Evolutionary conservation across 148 eudicot genomes (phyloP).

Genomic region (Cornus kousa): DNA sequence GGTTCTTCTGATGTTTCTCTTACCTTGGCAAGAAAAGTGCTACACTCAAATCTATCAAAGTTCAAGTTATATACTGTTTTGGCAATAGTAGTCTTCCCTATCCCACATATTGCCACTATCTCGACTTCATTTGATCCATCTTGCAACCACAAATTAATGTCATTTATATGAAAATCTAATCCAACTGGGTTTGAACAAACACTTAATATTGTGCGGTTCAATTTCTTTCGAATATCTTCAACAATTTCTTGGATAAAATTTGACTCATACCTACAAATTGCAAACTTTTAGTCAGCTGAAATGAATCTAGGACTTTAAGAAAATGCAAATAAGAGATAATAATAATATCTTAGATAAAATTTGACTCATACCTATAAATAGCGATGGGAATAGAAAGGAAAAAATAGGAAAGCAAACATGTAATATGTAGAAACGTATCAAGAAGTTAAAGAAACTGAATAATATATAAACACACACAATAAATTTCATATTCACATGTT

Average conservation of each 20-base stretch:
- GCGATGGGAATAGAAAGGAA: neutral
- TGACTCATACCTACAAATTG: neutral
- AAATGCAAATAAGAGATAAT: too few relatives aligned
- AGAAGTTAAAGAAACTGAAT: too few relatives aligned
- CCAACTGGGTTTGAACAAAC: neutral
- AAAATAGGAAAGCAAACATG: neutral
- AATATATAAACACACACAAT: too few relatives aligned
- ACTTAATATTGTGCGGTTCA: neutral
- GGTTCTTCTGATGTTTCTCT: neutral
- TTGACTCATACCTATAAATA: neutral
- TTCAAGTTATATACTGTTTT: neutral
- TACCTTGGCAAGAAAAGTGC: neutral
- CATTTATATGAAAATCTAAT: neutral
- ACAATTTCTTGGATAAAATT: slow-evolving; percentile 1
- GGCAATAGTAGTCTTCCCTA: neutral
- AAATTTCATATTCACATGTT: too few relatives aligned
- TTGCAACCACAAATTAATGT: neutral
- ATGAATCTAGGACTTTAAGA: too few relatives aligned
- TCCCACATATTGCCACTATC: neutral
- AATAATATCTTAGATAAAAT: neutral
- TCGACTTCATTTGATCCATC: neutral
- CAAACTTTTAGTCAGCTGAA: neutral
- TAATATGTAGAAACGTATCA: neutral
- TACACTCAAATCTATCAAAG: neutral
- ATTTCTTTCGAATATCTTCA: neutral